These are phyloP conservation scores for Fusarium guadeloupense DNA, from an alignment of 2,329 filamentous ascomycete genomes.

Conservation along the genomic window DNA sequence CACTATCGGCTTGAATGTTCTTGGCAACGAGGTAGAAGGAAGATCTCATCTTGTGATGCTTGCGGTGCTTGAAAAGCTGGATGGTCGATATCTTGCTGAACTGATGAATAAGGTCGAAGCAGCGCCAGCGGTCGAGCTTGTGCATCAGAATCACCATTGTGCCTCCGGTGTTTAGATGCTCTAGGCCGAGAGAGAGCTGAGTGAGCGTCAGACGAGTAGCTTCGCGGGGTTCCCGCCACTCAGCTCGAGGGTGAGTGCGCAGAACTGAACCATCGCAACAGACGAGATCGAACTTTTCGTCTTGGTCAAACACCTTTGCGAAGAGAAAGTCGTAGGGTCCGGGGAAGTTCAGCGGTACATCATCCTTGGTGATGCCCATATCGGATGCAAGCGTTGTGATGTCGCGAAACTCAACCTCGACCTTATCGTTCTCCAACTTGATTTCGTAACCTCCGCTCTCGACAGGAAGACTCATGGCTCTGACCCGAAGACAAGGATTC, in stretches of 20 bases:
- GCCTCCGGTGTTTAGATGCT: conserved; percentile 56
- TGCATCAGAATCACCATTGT: conserved; percentile 63
- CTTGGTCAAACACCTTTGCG: background rate
- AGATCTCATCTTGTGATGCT: conserved; percentile 52
- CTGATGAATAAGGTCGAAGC: conserved; percentile 48
- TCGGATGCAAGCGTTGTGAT: conserved; percentile 62
- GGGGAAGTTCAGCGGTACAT: conserved; percentile 44
- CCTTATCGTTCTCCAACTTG: conserved; percentile 34
- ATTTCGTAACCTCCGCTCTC: conserved; percentile 53
- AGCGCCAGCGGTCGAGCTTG: conserved; percentile 54
- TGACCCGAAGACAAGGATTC: conserved; percentile 47
- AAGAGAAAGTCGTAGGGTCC: conserved; percentile 34
- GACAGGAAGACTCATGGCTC: conserved; percentile 54
- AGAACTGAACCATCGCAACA: conserved; percentile 60
- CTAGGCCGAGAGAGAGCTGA: conserved; percentile 57
- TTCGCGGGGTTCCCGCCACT: conserved; percentile 50
- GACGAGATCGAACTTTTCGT: conserved; percentile 52
- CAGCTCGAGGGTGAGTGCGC: conserved; percentile 48
- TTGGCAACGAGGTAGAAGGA: conserved; percentile 65
- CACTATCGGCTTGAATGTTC: conserved; percentile 47
- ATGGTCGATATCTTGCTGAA: conserved; percentile 53
- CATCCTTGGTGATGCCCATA: conserved; percentile 46
- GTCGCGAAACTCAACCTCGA: conserved; percentile 49
- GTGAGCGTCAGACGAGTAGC: conserved; percentile 47
- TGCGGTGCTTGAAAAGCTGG: conserved; percentile 55